Conservation (phyloP, 2,329 filamentous ascomycete genomes). For the Dothistroma pini region DNA sequence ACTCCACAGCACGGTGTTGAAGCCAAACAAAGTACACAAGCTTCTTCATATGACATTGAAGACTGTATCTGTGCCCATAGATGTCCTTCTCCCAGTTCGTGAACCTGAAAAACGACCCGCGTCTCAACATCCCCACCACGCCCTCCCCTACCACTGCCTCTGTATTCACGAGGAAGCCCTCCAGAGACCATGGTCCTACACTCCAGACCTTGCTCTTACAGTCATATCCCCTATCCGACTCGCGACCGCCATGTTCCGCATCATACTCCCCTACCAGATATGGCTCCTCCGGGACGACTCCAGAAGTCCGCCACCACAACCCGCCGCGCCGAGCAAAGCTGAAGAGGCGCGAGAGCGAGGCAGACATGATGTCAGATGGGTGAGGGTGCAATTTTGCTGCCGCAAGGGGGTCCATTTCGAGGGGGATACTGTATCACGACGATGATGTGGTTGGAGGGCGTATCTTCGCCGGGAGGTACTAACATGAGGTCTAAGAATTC, state of each 20-base stretch:
- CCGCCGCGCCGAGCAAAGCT: neutral
- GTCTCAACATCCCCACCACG: neutral
- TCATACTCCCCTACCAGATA: neutral
- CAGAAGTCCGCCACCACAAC: neutral
- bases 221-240: neutral
- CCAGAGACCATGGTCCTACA: neutral
- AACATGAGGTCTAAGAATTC: neutral
- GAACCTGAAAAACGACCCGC: neutral
- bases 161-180: neutral
- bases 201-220: neutral
- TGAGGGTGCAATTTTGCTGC: neutral
- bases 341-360: neutral
- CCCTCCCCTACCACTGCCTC: neutral
- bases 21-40: neutral
- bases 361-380: neutral
- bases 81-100: neutral
- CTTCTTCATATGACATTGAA: neutral
- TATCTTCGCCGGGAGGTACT: neutral
- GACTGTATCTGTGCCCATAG: neutral
- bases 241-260: neutral
- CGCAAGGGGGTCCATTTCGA: neutral
- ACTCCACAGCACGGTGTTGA: neutral
- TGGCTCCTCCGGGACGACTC: neutral
- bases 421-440: neutral
- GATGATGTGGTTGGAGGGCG: neutral